phyloP scores from a whole-genome alignment of 164 flowering plant genomes.

The Vitis labrusca region DNA sequence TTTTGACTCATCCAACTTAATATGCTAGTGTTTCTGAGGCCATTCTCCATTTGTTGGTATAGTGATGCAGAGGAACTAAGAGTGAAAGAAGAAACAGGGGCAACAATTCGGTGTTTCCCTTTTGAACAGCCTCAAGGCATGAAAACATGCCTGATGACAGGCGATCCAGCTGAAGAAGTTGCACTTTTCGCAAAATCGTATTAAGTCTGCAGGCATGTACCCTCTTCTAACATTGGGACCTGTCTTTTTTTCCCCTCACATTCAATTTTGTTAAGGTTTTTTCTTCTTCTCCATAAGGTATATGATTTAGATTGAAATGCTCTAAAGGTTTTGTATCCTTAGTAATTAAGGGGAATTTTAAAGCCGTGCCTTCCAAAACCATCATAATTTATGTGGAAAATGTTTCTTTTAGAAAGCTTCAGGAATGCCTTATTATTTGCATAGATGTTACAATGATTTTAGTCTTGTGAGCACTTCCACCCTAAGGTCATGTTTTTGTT shows the following conservation, averaged over 20 bases:
- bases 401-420: too few species aligned
- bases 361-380: too few species aligned
- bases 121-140: conserved; percentile 76
- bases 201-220: conserved; percentile 15
- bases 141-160: conserved; percentile 84
- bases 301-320: background rate
- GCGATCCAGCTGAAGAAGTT: conserved; percentile 74
- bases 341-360: too few species aligned
- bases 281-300: background rate
- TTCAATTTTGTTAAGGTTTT: conserved; percentile 2
- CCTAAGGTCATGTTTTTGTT: too few species aligned
- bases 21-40: background rate
- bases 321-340: too few species aligned
- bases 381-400: too few species aligned
- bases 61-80: conserved; percentile 78
- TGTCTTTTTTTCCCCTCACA: background rate
- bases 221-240: background rate
- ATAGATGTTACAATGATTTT: too few species aligned
- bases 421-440: too few species aligned
- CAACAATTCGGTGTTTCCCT: conserved; percentile 90
- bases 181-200: conserved; percentile 87
- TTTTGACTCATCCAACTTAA: background rate
- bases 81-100: conserved; percentile 95
- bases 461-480: too few species aligned
- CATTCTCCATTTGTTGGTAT: background rate